Conservation (phyloP, 2,329 filamentous ascomycete genomes). For the Apiospora rasikravindrae region DNA sequence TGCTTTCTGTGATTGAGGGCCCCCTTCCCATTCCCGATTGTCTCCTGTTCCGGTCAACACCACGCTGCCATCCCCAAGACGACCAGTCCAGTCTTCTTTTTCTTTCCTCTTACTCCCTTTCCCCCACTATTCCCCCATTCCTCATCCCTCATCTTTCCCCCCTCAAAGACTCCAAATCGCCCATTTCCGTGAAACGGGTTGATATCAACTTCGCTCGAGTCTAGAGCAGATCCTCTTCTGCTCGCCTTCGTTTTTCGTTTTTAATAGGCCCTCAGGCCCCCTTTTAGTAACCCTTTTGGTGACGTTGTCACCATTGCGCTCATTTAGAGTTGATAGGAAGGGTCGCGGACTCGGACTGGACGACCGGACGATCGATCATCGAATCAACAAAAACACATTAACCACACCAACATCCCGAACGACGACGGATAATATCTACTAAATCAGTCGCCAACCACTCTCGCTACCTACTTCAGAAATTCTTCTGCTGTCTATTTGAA, state of each 20-base stretch:
- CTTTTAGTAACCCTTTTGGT: slow-evolving; percentile 24
- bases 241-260: slow-evolving; percentile 10
- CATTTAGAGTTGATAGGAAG: slow-evolving; percentile 24
- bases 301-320: slow-evolving; percentile 24
- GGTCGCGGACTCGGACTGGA: slow-evolving; percentile 19
- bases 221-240: slow-evolving; percentile 4
- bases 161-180: slow-evolving; percentile 18
- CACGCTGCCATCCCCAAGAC: slow-evolving; percentile 9
- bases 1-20: neutral
- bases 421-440: slow-evolving; percentile 17
- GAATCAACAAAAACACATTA: slow-evolving; percentile 1
- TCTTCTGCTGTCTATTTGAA: neutral
- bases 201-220: slow-evolving; percentile 16
- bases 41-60: slow-evolving; percentile 26
- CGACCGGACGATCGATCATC: slow-evolving; percentile 14
- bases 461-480: slow-evolving; percentile 8
- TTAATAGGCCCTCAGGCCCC: slow-evolving; percentile 20
- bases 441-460: slow-evolving; percentile 14
- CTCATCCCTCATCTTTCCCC: slow-evolving; percentile 18
- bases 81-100: slow-evolving; percentile 15
- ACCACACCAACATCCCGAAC: neutral
- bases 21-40: slow-evolving; percentile 15
- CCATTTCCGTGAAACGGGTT: slow-evolving; percentile 27
- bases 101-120: neutral
- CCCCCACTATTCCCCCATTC: slow-evolving; percentile 18